These are phyloP conservation scores for Purpureocillium lavendulum DNA, from an alignment of 2,329 filamentous ascomycete species.

Conservation along the genomic window DNA sequence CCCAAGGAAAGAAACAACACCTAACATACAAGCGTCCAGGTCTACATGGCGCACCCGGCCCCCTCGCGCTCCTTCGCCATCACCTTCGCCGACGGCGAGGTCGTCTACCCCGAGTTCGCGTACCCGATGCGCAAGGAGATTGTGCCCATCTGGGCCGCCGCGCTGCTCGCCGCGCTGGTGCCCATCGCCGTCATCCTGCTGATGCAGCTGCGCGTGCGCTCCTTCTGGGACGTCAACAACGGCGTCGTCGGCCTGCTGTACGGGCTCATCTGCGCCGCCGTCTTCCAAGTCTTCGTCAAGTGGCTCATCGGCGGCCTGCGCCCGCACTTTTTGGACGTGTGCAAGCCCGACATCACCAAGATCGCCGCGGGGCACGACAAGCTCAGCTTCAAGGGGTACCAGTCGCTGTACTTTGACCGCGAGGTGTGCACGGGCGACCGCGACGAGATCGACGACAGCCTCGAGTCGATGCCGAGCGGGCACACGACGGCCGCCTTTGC, in stretches of 20 bases:
- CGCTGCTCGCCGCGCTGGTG: slow-evolving; percentile 54
- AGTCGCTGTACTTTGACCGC: slow-evolving; percentile 57
- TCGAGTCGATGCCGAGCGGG: slow-evolving; percentile 66
- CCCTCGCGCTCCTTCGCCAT: slow-evolving; percentile 53
- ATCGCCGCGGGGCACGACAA: slow-evolving; percentile 15
- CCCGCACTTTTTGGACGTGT: slow-evolving; percentile 65
- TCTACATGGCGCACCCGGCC: slow-evolving; percentile 57
- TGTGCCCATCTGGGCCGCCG: slow-evolving; percentile 62
- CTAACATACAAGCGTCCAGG: slow-evolving; percentile 22
- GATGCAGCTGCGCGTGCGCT: slow-evolving; percentile 59
- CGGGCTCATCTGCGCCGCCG: slow-evolving; percentile 59
- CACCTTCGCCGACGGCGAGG: slow-evolving; percentile 55
- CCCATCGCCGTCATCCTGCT: slow-evolving; percentile 58
- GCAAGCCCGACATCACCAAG: slow-evolving; percentile 41
- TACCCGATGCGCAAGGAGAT: slow-evolving; percentile 65
- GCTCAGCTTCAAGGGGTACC: slow-evolving; percentile 44
- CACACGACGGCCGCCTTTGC: slow-evolving; percentile 68
- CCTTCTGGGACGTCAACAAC: slow-evolving; percentile 66
- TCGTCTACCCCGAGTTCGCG: slow-evolving; percentile 63
- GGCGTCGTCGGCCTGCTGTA: slow-evolving; percentile 62
- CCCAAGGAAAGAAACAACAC: slow-evolving; percentile 1
- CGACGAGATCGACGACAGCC: slow-evolving; percentile 56
- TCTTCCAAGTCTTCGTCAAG: slow-evolving; percentile 72
- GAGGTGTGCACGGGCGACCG: slow-evolving; percentile 61
- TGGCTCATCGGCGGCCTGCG: slow-evolving; percentile 65